These are phyloP conservation scores for Fraxinus cuspidata DNA, from an alignment of 257 asterid genomes.

Conservation along the genomic window DNA sequence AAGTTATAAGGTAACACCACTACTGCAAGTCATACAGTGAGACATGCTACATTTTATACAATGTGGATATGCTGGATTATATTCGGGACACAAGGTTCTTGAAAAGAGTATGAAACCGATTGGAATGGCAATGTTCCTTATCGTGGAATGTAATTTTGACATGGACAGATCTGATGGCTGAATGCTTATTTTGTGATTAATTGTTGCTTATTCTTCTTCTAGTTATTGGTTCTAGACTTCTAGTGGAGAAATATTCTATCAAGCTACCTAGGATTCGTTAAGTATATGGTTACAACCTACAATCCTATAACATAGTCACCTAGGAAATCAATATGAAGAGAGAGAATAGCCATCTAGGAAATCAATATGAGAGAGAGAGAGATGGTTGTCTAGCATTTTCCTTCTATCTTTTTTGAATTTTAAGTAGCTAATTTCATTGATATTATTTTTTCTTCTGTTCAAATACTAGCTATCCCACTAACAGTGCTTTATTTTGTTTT, in stretches of 20 bases:
- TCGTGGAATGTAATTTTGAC: neutral
- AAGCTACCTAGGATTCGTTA: conserved; percentile 4
- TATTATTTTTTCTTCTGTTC: neutral
- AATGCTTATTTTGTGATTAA: neutral
- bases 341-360: neutral
- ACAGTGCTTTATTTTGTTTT: conserved; percentile 24
- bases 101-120: neutral
- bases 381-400: neutral
- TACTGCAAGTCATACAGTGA: neutral
- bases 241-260: neutral
- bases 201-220: neutral
- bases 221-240: conserved; percentile 12
- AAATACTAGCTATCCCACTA: conserved; percentile 20
- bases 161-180: conserved; percentile 8
- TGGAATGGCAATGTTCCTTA: neutral
- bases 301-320: neutral
- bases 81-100: neutral
- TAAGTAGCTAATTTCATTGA: neutral
- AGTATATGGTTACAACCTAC: neutral
- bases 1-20: neutral
- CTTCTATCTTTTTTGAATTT: neutral
- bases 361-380: neutral
- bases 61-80: neutral
- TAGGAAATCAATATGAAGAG: neutral
- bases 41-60: neutral